Conservation (phyloP, 1,284 basidiomycete species). For the Sanghuangporus weigelae region DNA sequence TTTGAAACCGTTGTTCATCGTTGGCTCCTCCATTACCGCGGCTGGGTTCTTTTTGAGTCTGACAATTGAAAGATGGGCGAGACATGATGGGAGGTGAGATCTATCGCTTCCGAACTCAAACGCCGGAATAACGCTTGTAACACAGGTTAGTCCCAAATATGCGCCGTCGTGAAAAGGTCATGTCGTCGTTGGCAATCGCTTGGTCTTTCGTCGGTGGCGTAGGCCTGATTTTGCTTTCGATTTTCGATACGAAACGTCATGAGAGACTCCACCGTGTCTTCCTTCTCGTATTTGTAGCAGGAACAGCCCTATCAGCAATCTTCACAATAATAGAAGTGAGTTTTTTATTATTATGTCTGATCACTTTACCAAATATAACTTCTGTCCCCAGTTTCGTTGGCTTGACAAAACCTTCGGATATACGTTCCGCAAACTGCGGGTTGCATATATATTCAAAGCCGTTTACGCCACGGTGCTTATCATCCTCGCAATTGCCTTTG, state of each 20-base stretch:
- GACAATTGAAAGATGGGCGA: slow-evolving; percentile 51
- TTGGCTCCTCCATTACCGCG: slow-evolving; percentile 55
- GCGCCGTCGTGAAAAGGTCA: slow-evolving; percentile 48
- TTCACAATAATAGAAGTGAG: slow-evolving; percentile 66
- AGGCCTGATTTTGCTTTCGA: slow-evolving; percentile 44
- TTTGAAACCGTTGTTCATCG: slow-evolving; percentile 68
- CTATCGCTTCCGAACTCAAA: neutral
- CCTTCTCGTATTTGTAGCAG: slow-evolving; percentile 58
- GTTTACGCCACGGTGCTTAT: slow-evolving; percentile 53
- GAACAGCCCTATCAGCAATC: slow-evolving; percentile 60
- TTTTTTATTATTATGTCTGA: neutral
- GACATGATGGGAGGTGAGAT: slow-evolving; percentile 53
- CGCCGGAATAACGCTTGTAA: neutral
- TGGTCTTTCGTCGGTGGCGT: slow-evolving; percentile 54
- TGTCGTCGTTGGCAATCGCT: slow-evolving; percentile 50
- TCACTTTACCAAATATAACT: neutral
- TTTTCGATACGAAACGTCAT: slow-evolving; percentile 60
- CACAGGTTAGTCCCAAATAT: slow-evolving; percentile 52
- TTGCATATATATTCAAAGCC: slow-evolving; percentile 58
- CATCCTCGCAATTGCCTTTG: slow-evolving; percentile 57
- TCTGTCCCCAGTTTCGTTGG: slow-evolving; percentile 49
- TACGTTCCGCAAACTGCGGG: slow-evolving; percentile 40
- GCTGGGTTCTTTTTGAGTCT: slow-evolving; percentile 56
- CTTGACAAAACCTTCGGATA: slow-evolving; percentile 47
- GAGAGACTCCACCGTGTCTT: slow-evolving; percentile 48